These are phyloP conservation scores for Colletotrichum abscissum DNA, from an alignment of 2,329 filamentous ascomycete species.

Conservation along the genomic window DNA sequence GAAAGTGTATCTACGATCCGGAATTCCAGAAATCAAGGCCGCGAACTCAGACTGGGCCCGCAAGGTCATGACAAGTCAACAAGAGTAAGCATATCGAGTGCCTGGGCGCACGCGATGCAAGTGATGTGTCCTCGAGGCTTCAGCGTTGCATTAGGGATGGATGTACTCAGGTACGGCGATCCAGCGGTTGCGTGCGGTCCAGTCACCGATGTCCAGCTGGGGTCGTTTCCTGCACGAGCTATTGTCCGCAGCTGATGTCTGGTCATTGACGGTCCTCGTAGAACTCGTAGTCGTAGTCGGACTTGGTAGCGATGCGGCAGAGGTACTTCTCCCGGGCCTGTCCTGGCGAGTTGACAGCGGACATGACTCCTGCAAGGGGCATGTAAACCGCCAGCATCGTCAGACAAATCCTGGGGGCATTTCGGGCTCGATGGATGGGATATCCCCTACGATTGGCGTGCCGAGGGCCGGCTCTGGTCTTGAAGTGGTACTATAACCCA, in stretches of 20 bases:
- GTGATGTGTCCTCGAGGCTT: not conserved
- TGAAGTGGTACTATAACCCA: not conserved
- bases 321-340: conserved; percentile 3
- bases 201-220: not conserved
- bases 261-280: conserved; percentile 11
- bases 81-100: not conserved
- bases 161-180: not conserved
- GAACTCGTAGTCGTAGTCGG: conserved; percentile 1
- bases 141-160: not conserved
- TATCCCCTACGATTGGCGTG: not conserved
- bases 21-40: not conserved
- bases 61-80: not conserved
- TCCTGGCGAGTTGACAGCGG: conserved; percentile 21
- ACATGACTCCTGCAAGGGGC: conserved; percentile 31
- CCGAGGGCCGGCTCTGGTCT: not conserved
- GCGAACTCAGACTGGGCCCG: not conserved
- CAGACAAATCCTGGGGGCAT: not conserved
- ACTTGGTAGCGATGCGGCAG: not conserved
- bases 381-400: not conserved
- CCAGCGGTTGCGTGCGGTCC: not conserved
- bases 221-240: not conserved
- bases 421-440: conserved; percentile 1
- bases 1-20: not conserved
- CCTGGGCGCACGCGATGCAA: not conserved
- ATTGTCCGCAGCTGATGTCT: not conserved